These are phyloP conservation scores for Umbelopsis vinacea DNA, from an alignment of 192 early-diverging fungal genomes.

Conservation along the genomic window DNA sequence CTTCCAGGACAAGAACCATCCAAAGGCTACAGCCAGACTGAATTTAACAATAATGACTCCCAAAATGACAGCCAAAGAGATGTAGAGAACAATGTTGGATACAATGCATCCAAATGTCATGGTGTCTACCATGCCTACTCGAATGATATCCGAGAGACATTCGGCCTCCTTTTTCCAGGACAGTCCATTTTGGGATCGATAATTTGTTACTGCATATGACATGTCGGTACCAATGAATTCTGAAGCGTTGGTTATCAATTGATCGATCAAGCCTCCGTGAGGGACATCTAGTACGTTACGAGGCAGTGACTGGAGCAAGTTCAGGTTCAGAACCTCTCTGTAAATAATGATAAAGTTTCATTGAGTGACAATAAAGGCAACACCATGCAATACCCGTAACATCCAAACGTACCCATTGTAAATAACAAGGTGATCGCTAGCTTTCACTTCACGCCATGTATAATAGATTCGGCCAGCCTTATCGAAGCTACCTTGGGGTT, in stretches of 20 bases:
- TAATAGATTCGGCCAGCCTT: constrained; percentile 43
- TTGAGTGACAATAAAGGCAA: too few relatives aligned
- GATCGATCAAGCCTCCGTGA: constrained; percentile 32
- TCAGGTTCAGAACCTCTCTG: constrained; percentile 44
- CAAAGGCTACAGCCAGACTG: constrained; percentile 75
- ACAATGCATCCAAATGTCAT: constrained; percentile 85
- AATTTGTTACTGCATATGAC: constrained; percentile 41
- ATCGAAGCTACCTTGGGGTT: constrained; percentile 25
- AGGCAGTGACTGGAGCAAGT: constrained; percentile 37
- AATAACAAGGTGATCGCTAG: constrained; percentile 33
- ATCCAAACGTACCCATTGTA: constrained; percentile 37
- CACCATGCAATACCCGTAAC: not conserved
- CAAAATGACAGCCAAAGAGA: constrained; percentile 76
- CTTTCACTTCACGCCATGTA: constrained; percentile 37
- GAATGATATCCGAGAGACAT: constrained; percentile 78
- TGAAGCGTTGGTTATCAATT: constrained; percentile 13
- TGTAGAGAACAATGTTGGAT: constrained; percentile 74
- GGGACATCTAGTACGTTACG: constrained; percentile 31
- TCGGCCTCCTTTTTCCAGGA: constrained; percentile 55
- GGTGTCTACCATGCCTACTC: constrained; percentile 83
- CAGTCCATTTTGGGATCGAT: constrained; percentile 46
- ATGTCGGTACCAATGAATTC: constrained; percentile 59
- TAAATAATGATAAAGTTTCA: constrained; percentile 17
- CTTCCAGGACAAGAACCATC: constrained; percentile 80
- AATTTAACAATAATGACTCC: constrained; percentile 75